A percentile compares a stretch with the other conserved stretches of the same genome.
Conservation (phyloP, 257 asterid genomes). For the Fraxinus americana region DNA sequence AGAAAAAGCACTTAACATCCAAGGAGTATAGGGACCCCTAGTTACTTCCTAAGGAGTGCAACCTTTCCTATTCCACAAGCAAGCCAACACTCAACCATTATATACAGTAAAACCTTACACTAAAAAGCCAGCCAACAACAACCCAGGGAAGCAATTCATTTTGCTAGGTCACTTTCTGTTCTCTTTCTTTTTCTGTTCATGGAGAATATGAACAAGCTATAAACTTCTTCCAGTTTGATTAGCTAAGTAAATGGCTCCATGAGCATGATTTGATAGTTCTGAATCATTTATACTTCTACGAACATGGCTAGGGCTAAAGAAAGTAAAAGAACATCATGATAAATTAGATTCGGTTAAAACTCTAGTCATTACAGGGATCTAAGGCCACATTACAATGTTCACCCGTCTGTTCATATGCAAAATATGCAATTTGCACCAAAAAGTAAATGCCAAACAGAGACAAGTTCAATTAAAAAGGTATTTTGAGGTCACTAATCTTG, state of each 20-base stretch:
- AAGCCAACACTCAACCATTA: neutral
- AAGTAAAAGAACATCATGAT: neutral
- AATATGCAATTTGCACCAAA: neutral
- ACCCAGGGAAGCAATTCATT: neutral
- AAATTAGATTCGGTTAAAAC: neutral
- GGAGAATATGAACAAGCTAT: neutral
- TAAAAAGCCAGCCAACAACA: neutral
- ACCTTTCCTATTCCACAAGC: neutral
- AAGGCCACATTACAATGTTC: conserved; percentile 4
- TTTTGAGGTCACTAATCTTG: conserved; percentile 13
- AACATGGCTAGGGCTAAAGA: neutral
- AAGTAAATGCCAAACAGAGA: neutral
- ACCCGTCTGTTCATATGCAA: neutral
- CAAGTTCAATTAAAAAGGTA: neutral
- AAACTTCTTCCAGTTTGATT: conserved; percentile 2
- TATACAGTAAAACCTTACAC: neutral
- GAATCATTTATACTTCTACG: neutral
- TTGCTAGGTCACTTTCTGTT: neutral
- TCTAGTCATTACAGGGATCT: neutral
- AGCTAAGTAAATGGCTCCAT: conserved; percentile 1
- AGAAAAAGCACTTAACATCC: neutral
- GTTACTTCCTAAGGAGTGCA: neutral
- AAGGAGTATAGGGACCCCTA: neutral
- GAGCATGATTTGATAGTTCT: neutral
- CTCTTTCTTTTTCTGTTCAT: neutral